Conservation (phyloP, 1,284 basidiomycete species). For the Ceratobasidium sp. region DNA sequence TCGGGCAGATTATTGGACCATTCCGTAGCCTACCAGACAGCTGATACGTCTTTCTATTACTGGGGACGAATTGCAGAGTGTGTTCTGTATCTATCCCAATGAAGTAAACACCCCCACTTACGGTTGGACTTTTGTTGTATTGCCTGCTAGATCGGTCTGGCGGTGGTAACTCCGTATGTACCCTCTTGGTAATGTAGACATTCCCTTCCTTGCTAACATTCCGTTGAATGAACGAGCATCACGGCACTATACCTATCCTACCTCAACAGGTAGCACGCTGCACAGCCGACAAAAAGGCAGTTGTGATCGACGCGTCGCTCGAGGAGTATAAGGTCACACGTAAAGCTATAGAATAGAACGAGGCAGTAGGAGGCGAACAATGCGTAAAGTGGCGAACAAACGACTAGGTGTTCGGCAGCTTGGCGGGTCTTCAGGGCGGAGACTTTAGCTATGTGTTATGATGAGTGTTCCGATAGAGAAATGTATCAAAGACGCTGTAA, state of each 20-base stretch:
- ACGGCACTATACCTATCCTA: slow-evolving; percentile 58
- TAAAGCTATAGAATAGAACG: slow-evolving; percentile 45
- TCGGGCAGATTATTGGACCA: slow-evolving; percentile 58
- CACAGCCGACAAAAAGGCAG: slow-evolving; percentile 56
- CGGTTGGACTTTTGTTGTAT: slow-evolving; percentile 54
- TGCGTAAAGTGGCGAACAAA: slow-evolving; percentile 52
- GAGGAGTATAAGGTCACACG: slow-evolving; percentile 51
- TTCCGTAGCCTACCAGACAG: slow-evolving; percentile 56
- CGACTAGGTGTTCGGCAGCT: slow-evolving; percentile 59
- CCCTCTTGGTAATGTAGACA: not conserved
- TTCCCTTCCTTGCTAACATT: not conserved
- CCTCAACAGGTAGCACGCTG: slow-evolving; percentile 58
- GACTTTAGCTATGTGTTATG: slow-evolving; percentile 61
- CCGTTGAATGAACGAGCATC: slow-evolving; percentile 40
- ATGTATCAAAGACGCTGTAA: too few relatives aligned
- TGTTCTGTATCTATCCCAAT: slow-evolving; percentile 42
- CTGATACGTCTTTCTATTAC: slow-evolving; percentile 57
- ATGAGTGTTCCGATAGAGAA: too few relatives aligned
- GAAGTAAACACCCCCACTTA: not conserved
- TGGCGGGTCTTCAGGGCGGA: slow-evolving; percentile 60
- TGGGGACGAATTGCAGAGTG: slow-evolving; percentile 56
- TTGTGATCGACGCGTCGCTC: slow-evolving; percentile 59
- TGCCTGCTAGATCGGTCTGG: slow-evolving; percentile 57
- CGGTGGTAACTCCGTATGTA: slow-evolving; percentile 52
- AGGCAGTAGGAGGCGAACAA: slow-evolving; percentile 46